phyloP scores from a whole-genome alignment of 768 basidiomycete species.

The Pulveroboletus frians region DNA sequence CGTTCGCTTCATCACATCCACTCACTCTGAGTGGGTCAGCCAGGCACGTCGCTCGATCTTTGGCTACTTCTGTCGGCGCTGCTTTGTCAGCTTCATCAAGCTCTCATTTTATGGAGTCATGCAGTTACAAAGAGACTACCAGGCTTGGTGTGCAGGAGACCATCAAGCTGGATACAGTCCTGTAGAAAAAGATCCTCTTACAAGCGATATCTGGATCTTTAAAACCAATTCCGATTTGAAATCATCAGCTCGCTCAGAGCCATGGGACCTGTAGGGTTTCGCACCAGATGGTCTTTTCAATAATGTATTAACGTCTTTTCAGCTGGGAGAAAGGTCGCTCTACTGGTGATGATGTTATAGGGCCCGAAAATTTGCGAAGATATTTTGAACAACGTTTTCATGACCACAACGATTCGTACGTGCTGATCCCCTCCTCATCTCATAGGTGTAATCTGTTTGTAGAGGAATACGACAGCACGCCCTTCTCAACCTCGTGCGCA shows the following conservation, averaged over 20 bases:
- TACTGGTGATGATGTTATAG: conserved; percentile 64
- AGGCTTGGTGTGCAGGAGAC: conserved; percentile 55
- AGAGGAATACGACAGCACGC: conserved; percentile 81
- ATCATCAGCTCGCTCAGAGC: conserved; percentile 56
- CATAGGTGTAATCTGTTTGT: conserved; percentile 1
- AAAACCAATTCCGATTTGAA: conserved; percentile 63
- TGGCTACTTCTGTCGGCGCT: conserved; percentile 77
- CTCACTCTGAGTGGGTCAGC: not conserved
- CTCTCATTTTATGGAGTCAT: conserved; percentile 70
- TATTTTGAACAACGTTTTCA: conserved; percentile 89
- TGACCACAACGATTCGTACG: conserved; percentile 74
- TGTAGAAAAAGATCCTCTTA: conserved; percentile 49
- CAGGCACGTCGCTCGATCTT: conserved; percentile 74
- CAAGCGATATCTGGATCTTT: conserved; percentile 46
- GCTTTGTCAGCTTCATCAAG: conserved; percentile 68
- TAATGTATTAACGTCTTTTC: not conserved
- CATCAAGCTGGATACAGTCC: conserved; percentile 43
- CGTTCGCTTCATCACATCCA: conserved; percentile 7
- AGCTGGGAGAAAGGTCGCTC: conserved; percentile 68
- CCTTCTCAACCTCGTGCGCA: conserved; percentile 67
- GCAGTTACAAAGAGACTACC: conserved; percentile 62
- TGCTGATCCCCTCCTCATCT: conserved; percentile 5
- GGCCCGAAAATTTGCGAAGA: conserved; percentile 63
- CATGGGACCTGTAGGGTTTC: conserved; percentile 51
- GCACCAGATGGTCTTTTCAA: not conserved